phyloP scores from a whole-genome alignment of 192 early-diverging fungal species.

The Gigaspora rosea region DNA sequence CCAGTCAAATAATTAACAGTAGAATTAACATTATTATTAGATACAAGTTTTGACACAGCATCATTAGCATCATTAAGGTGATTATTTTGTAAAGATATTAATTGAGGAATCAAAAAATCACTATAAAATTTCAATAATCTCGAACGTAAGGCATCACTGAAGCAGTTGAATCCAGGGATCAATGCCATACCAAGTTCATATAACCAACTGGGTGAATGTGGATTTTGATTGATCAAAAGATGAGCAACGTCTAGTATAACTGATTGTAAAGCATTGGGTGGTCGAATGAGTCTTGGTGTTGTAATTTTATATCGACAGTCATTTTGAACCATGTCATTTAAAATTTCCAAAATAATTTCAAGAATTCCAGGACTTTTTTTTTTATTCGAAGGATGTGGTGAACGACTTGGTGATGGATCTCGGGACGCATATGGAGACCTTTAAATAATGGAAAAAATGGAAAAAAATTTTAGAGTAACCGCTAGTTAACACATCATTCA shows the following conservation, averaged over 20 bases:
- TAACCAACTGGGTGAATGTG: slow-evolving; percentile 37
- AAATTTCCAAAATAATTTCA: slow-evolving; percentile 44
- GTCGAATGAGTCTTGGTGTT: slow-evolving; percentile 51
- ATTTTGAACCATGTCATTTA: slow-evolving; percentile 56
- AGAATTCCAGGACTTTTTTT: slow-evolving; percentile 26
- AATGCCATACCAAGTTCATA: slow-evolving; percentile 56
- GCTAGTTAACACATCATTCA: background rate
- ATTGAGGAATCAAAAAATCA: slow-evolving; percentile 51
- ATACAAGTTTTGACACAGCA: background rate
- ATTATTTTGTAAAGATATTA: slow-evolving; percentile 37
- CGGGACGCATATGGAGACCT: slow-evolving; percentile 26
- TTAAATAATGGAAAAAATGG: background rate
- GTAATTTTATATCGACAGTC: slow-evolving; percentile 54
- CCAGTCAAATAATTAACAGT: too few relatives aligned
- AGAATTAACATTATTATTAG: too few relatives aligned
- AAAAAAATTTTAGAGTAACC: background rate
- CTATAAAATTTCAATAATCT: slow-evolving; percentile 46
- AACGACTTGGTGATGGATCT: slow-evolving; percentile 26
- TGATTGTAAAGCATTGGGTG: slow-evolving; percentile 52
- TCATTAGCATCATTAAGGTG: background rate
- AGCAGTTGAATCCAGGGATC: slow-evolving; percentile 54
- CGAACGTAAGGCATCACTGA: slow-evolving; percentile 46
- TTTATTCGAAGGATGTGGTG: slow-evolving; percentile 11
- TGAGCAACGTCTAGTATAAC: slow-evolving; percentile 52
- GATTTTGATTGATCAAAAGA: slow-evolving; percentile 39